phyloP scores from a whole-genome alignment of 164 flowering plant genomes.

The Macadamia tetraphylla region DNA sequence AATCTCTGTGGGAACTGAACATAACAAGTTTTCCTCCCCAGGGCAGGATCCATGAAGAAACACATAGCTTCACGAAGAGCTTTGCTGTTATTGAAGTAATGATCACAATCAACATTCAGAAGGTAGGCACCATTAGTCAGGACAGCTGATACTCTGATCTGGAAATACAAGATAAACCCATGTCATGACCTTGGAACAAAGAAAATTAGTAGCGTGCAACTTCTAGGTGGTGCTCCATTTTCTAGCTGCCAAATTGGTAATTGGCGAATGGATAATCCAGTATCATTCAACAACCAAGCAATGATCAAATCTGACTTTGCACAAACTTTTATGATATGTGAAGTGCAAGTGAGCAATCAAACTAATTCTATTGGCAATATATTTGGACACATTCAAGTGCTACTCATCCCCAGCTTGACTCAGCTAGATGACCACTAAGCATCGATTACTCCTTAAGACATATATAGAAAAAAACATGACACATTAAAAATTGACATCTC shows the following conservation, averaged over 20 bases:
- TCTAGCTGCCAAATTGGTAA: neutral
- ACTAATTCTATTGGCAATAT: too few relatives aligned
- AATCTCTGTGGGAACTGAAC: constrained; percentile 2
- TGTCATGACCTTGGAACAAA: neutral
- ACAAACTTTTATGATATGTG: neutral
- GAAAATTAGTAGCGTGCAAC: neutral
- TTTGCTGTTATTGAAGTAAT: constrained; percentile 75
- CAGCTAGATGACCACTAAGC: neutral
- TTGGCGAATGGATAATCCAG: neutral
- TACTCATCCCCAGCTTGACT: neutral
- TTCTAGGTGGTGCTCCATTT: too few relatives aligned
- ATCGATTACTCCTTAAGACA: neutral
- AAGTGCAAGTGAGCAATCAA: neutral
- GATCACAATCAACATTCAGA: constrained; percentile 5
- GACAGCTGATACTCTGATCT: constrained; percentile 3
- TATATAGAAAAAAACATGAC: neutral
- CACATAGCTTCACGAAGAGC: constrained; percentile 26
- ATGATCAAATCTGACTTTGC: too few relatives aligned
- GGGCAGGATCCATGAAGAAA: constrained; percentile 1
- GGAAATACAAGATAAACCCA: neutral
- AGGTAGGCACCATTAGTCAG: constrained; percentile 4
- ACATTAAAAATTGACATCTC: neutral
- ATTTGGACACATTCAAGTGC: too few relatives aligned
- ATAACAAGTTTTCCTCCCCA: neutral
- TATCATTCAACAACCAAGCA: neutral